Conservation (phyloP, 441 rosid genomes). For the Gossypium schwendimanii region DNA sequence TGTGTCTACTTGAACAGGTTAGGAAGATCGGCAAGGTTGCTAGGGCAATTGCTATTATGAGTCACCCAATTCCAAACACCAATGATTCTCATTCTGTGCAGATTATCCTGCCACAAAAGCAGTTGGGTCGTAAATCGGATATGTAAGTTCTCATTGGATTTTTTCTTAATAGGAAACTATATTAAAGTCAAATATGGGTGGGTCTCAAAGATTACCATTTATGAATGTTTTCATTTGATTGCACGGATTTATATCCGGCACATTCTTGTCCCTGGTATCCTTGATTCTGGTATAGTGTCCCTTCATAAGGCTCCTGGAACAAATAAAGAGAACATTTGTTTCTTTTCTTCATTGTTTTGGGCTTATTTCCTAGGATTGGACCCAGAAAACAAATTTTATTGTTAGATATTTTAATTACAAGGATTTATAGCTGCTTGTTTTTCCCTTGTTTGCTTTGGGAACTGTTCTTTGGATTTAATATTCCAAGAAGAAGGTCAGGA, state of each 20-base stretch:
- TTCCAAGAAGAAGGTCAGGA: background rate
- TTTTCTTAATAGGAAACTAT: background rate
- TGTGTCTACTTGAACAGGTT: constrained; percentile 40
- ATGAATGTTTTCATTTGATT: background rate
- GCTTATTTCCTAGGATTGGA: background rate
- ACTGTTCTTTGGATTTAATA: constrained; percentile 2
- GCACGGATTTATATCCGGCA: background rate
- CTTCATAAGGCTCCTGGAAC: background rate
- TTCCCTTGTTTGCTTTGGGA: background rate
- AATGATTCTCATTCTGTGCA: constrained; percentile 82
- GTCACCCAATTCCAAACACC: constrained; percentile 81
- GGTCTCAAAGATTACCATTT: background rate
- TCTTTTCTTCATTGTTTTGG: background rate
- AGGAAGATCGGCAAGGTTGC: constrained; percentile 80
- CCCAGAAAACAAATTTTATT: background rate
- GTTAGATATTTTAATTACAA: background rate
- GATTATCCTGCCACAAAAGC: constrained; percentile 82
- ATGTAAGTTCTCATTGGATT: constrained; percentile 45
- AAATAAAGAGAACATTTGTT: background rate
- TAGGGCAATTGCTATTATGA: constrained; percentile 89
- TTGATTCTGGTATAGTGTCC: background rate
- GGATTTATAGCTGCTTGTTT: background rate
- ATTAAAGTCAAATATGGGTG: background rate
- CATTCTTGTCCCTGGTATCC: background rate
- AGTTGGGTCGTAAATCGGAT: constrained; percentile 83